Evolutionary conservation across 331 rosid genomes (phyloP).

Genomic region (Prunus yedoensis): DNA sequence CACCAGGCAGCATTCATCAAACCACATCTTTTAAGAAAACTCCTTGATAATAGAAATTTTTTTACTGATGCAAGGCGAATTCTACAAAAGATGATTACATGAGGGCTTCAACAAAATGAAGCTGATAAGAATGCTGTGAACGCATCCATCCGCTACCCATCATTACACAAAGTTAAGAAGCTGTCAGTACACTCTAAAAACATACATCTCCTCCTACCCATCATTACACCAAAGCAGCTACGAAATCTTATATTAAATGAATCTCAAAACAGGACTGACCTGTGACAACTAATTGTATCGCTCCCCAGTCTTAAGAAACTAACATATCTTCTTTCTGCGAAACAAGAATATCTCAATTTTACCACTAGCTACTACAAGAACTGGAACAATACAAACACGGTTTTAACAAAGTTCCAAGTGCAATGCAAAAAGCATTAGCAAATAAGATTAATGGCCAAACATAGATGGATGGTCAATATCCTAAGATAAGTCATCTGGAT

Average conservation of each 20-base stretch:
- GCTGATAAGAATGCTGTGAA: not conserved
- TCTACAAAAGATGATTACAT: slow-evolving; percentile 13
- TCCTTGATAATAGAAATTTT: not conserved
- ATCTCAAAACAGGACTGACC: not conserved
- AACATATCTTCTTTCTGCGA: not conserved
- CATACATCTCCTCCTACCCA: not conserved
- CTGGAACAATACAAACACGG: not conserved
- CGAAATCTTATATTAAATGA: not conserved
- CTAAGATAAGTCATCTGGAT: slow-evolving; percentile 18
- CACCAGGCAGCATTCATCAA: not conserved
- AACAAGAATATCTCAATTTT: not conserved
- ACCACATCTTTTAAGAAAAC: not conserved
- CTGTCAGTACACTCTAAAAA: not conserved
- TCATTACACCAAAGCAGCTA: slow-evolving; percentile 6
- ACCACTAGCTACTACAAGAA: slow-evolving; percentile 2
- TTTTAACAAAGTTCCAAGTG: slow-evolving; percentile 11
- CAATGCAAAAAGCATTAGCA: slow-evolving; percentile 11
- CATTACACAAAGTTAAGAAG: slow-evolving; percentile 10
- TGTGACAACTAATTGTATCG: not conserved
- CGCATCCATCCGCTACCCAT: not conserved
- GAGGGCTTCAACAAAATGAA: slow-evolving; percentile 2
- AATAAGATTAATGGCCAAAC: slow-evolving; percentile 5
- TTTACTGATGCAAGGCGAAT: slow-evolving; percentile 15
- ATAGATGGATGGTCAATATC: slow-evolving; percentile 13
- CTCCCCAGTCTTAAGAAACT: not conserved